Conservation (phyloP, 495 filamentous ascomycete genomes). For the Aspergillus diversus region DNA sequence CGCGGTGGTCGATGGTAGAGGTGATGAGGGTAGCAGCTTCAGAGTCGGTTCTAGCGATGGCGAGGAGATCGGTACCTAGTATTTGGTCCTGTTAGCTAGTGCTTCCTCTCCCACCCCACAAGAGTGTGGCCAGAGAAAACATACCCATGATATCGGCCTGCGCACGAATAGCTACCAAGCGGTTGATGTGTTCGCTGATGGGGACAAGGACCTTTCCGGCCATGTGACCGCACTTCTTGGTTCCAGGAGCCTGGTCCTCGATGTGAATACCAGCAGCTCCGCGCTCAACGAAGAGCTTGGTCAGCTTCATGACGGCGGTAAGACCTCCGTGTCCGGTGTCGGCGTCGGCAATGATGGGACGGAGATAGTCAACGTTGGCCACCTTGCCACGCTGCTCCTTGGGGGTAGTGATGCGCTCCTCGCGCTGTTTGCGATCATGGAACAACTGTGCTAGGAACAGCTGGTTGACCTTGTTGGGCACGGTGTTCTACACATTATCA, state of each 20-base stretch:
- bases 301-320: conserved; percentile 98
- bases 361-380: conserved; percentile 88
- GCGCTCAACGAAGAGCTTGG: conserved; percentile 95
- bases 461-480: conserved; percentile 96
- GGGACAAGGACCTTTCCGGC: conserved; percentile 98
- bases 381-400: conserved; percentile 72
- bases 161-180: conserved; percentile 92
- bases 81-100: neutral
- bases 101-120: no score
- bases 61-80: conserved; percentile 76
- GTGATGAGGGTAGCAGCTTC: conserved; percentile 98
- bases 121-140: conserved; percentile 5
- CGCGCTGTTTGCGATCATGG: conserved; percentile 98
- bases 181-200: conserved; percentile 98
- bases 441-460: conserved; percentile 98
- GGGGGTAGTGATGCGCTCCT: conserved; percentile 84
- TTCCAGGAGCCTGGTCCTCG: conserved; percentile 96
- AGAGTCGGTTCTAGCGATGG: conserved; percentile 93
- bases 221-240: conserved; percentile 99
- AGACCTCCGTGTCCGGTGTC: conserved; percentile 97
- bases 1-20: conserved; percentile 90
- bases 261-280: conserved; percentile 98
- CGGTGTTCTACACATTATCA: conserved; percentile 70
- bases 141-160: conserved; percentile 98
- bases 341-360: conserved; percentile 95